Conservation (phyloP, 2,329 filamentous ascomycete species). For the Mycosphaerella sp. region DNA sequence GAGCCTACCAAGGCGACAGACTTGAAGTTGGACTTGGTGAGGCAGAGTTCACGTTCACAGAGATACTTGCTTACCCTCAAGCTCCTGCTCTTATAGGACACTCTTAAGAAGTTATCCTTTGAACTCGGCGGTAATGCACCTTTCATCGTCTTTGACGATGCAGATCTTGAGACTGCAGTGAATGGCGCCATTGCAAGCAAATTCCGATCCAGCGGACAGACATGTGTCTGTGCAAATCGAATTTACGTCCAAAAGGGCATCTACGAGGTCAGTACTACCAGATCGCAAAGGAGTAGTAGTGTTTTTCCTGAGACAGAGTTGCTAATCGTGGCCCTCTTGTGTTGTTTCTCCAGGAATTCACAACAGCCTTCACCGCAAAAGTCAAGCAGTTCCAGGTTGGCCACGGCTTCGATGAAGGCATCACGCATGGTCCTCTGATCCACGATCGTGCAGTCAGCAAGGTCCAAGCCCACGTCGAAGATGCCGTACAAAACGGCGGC, state of each 20-base stretch:
- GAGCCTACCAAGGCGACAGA: no score
- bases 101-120: conserved; percentile 22
- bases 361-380: conserved; percentile 32
- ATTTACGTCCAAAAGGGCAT: conserved; percentile 71
- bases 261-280: conserved; percentile 34
- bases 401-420: conserved; percentile 59
- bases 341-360: conserved; percentile 1
- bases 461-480: conserved; percentile 68
- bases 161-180: conserved; percentile 25
- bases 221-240: conserved; percentile 51
- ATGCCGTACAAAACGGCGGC: conserved; percentile 58
- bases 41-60: no score
- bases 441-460: conserved; percentile 74
- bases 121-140: conserved; percentile 30
- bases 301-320: no score
- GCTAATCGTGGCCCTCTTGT: no score
- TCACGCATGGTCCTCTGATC: conserved; percentile 77
- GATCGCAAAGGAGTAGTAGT: no score
- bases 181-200: conserved; percentile 23
- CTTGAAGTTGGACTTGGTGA: no score
- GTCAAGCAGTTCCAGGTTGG: conserved; percentile 68
- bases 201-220: conserved; percentile 25
- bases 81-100: neutral
- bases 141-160: conserved; percentile 29
- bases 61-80: no score